phyloP scores from a whole-genome alignment of 2,329 filamentous ascomycete genomes.

The Parastagonospora nodorum region DNA sequence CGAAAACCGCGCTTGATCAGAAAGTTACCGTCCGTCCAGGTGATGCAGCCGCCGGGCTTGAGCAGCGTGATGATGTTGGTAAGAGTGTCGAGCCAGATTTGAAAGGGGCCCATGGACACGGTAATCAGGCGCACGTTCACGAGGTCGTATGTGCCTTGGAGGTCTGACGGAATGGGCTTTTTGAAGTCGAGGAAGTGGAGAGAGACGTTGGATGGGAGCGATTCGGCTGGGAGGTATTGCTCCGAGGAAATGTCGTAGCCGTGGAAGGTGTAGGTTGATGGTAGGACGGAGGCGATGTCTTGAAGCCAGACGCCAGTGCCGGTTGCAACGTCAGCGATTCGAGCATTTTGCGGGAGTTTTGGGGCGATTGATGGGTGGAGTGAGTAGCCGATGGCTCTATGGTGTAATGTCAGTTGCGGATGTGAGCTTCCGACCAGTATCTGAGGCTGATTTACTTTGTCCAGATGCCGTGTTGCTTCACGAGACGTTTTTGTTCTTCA shows the following conservation, averaged over 20 bases:
- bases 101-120: constrained; percentile 28
- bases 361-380: constrained; percentile 27
- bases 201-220: constrained; percentile 26
- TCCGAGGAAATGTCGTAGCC: constrained; percentile 37
- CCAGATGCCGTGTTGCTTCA: constrained; percentile 34
- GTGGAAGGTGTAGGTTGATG: constrained; percentile 26
- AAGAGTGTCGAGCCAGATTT: constrained; percentile 28
- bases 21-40: constrained; percentile 40
- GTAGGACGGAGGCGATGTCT: constrained; percentile 23
- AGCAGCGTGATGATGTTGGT: constrained; percentile 30
- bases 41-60: constrained; percentile 35
- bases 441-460: constrained; percentile 19
- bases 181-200: constrained; percentile 33
- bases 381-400: constrained; percentile 32
- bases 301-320: constrained; percentile 40
- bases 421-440: neutral
- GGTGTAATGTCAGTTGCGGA: neutral
- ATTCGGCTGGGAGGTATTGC: constrained; percentile 21
- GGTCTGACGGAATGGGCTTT: constrained; percentile 29
- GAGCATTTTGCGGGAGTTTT: constrained; percentile 23
- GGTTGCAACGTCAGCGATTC: constrained; percentile 37
- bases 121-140: constrained; percentile 39
- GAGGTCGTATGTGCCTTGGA: constrained; percentile 34
- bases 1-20: constrained; percentile 28
- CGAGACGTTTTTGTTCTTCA: constrained; percentile 33